These are phyloP conservation scores for Psidium friedrichsthalianum DNA, from an alignment of 345 rosid genomes.

Conservation along the genomic window DNA sequence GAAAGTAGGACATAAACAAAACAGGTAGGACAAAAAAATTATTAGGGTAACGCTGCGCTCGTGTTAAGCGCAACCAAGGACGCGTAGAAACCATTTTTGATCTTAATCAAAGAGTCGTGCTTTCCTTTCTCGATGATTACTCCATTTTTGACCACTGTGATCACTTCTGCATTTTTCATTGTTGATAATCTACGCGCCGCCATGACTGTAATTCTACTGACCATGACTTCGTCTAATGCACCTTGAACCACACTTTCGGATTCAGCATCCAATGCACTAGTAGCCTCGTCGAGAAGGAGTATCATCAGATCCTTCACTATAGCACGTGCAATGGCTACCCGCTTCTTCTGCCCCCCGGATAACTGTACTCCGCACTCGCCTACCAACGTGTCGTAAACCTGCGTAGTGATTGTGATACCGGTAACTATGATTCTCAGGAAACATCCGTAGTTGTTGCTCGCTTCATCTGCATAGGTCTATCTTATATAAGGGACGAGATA, in stretches of 20 bases:
- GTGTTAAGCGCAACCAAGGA: slow-evolving; percentile 31
- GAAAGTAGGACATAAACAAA: no score
- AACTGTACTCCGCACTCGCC: slow-evolving; percentile 9
- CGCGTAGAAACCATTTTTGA: slow-evolving; percentile 27
- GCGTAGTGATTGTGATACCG: not conserved
- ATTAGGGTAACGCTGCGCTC: slow-evolving; percentile 3
- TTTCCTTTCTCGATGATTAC: slow-evolving; percentile 44
- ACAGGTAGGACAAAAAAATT: no score
- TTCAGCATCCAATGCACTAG: slow-evolving; percentile 10
- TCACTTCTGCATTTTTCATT: slow-evolving; percentile 43
- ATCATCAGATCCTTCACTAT: slow-evolving; percentile 39
- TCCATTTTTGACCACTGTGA: slow-evolving; percentile 49
- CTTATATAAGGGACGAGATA: not conserved
- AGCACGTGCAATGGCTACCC: slow-evolving; percentile 29
- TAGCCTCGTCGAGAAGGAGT: slow-evolving; percentile 44
- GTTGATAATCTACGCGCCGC: slow-evolving; percentile 20
- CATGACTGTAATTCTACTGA: slow-evolving; percentile 1
- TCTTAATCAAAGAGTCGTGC: slow-evolving; percentile 26
- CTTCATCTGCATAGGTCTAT: not conserved
- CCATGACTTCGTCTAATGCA: slow-evolving; percentile 6
- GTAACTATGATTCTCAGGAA: not conserved
- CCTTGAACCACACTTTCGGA: slow-evolving; percentile 8
- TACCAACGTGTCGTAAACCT: slow-evolving; percentile 8
- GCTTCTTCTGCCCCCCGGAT: slow-evolving; percentile 11
- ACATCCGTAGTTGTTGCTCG: not conserved